Conservation (phyloP, 768 basidiomycete genomes). For the Serendipita sp. region DNA sequence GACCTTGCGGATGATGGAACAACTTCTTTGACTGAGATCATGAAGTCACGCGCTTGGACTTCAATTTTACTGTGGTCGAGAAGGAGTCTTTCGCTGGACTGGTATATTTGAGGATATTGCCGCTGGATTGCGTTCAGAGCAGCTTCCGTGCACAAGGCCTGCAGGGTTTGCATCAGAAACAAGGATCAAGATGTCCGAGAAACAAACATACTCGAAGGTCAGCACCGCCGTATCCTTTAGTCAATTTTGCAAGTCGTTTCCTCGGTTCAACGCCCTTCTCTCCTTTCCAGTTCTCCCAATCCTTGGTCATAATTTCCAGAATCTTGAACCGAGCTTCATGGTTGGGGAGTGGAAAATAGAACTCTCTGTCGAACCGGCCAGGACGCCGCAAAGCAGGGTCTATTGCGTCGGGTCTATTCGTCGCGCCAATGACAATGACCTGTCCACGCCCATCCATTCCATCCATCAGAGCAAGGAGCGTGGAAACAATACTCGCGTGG, state of each 20-base stretch:
- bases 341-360: conserved; percentile 87
- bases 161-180: not conserved
- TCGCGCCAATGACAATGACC: conserved; percentile 95
- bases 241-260: conserved; percentile 65
- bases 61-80: conserved; percentile 74
- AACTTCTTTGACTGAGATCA: conserved; percentile 95
- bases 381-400: conserved; percentile 90
- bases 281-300: conserved; percentile 73
- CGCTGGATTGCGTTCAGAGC: conserved; percentile 92
- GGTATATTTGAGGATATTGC: conserved; percentile 94
- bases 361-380: conserved; percentile 92
- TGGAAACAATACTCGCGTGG: conserved; percentile 93
- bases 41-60: conserved; percentile 80
- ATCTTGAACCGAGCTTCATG: conserved; percentile 78
- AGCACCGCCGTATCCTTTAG: conserved; percentile 96
- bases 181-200: conserved; percentile 6
- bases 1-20: conserved; percentile 92
- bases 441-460: conserved; percentile 97
- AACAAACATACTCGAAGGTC: conserved; percentile 63
- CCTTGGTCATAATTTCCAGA: conserved; percentile 72
- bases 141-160: conserved; percentile 94
- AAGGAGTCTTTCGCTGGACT: conserved; percentile 68
- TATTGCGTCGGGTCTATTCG: conserved; percentile 93
- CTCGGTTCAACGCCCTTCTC: conserved; percentile 32
- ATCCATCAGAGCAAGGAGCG: conserved; percentile 92